Evolutionary conservation across 495 filamentous ascomycete species (phyloP).

Genomic region (Tricharina praecox): DNA sequence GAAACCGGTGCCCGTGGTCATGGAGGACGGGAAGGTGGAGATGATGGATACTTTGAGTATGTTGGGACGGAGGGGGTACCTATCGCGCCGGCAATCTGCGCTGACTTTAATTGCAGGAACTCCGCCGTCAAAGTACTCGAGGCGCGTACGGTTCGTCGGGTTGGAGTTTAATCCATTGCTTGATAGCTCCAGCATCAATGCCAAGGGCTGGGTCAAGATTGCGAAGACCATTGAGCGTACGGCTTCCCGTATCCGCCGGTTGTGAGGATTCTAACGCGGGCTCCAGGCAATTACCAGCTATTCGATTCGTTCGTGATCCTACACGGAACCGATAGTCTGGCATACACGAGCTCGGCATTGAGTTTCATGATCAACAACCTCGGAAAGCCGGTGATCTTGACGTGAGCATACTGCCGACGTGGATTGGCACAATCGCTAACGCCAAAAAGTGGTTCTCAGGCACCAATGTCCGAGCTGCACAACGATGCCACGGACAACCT

Average conservation of each 20-base stretch:
- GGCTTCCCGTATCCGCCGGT: background rate
- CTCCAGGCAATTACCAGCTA: conserved; percentile 55
- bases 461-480: conserved; percentile 80
- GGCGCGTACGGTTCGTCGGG: conserved; percentile 69
- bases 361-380: conserved; percentile 90
- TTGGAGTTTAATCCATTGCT: conserved; percentile 76
- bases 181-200: conserved; percentile 83
- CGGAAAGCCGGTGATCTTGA: conserved; percentile 81
- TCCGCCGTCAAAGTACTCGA: conserved; percentile 61
- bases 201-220: conserved; percentile 78
- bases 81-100: background rate
- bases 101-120: conserved; percentile 46
- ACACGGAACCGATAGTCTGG: conserved; percentile 89
- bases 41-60: conserved; percentile 22
- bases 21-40: conserved; percentile 27
- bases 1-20: conserved; percentile 37
- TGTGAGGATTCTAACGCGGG: background rate
- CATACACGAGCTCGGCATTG: conserved; percentile 80
- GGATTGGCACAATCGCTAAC: background rate
- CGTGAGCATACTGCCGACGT: conserved; percentile 24
- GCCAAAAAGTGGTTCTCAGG: conserved; percentile 49
- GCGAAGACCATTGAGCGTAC: conserved; percentile 41
- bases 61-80: conserved; percentile 16
- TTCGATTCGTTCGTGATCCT: conserved; percentile 92
- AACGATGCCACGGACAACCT: conserved; percentile 95